A percentile compares a stretch with the other conserved stretches of the same genome.
Evolutionary conservation across 179 eudicot species (phyloP).

Genomic region (Carnegiea gigantea): DNA sequence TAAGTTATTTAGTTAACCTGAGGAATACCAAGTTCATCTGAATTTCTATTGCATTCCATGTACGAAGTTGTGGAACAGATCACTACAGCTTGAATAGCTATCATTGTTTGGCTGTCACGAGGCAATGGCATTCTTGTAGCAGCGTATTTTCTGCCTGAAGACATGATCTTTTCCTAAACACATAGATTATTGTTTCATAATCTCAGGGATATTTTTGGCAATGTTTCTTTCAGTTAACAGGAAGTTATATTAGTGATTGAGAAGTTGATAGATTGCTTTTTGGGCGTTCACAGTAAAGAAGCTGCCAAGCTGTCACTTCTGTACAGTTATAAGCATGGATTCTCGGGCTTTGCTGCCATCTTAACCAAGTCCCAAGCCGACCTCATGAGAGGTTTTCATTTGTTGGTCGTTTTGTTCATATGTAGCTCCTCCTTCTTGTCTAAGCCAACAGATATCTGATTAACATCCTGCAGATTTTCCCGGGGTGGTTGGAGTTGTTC

Average conservation of each 20-base stretch:
- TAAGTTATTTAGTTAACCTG: background rate
- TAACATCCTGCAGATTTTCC: constrained; percentile 20
- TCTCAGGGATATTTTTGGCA: background rate
- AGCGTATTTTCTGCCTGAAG: background rate
- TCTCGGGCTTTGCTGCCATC: constrained; percentile 64
- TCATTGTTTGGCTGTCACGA: background rate
- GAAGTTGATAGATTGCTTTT: background rate
- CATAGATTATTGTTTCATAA: background rate
- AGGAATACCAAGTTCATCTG: background rate
- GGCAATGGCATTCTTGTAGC: background rate
- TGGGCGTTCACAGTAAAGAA: constrained; percentile 36
- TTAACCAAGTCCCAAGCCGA: constrained; percentile 56
- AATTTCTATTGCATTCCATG: background rate
- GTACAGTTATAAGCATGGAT: constrained; percentile 64
- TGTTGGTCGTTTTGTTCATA: background rate
- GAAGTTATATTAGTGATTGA: background rate
- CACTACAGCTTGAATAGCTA: background rate
- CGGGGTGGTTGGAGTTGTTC: constrained; percentile 20
- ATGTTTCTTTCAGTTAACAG: background rate
- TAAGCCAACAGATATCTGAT: background rate
- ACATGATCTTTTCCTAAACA: background rate
- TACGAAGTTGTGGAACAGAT: background rate
- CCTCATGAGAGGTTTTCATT: constrained; percentile 8
- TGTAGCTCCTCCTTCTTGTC: background rate
- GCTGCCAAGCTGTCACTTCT: constrained; percentile 50